Conservation (phyloP, 441 rosid species). For the Erodium moschatum region DNA sequence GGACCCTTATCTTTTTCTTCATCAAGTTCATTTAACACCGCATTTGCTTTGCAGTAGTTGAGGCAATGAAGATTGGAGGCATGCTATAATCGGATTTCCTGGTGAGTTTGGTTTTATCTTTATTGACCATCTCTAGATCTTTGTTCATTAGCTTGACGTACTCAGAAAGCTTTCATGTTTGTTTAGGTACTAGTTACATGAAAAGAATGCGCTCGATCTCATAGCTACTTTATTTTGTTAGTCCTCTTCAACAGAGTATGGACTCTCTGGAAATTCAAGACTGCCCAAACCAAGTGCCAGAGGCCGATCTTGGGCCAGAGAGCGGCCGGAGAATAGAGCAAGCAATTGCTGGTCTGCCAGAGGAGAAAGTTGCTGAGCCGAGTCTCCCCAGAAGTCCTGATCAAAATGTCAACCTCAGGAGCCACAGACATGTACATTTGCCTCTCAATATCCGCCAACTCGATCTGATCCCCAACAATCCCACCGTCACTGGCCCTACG, state of each 20-base stretch:
- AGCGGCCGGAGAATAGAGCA: slow-evolving; percentile 10
- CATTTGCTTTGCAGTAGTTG: background rate
- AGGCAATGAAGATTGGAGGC: background rate
- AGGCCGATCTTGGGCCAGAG: slow-evolving; percentile 23
- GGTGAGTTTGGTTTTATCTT: background rate
- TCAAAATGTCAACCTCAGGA: slow-evolving; percentile 4
- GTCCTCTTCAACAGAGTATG: slow-evolving; percentile 15
- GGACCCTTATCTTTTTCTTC: background rate
- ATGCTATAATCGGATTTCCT: background rate
- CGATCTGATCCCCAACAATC: background rate
- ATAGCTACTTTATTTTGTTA: slow-evolving; percentile 17
- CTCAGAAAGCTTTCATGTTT: background rate
- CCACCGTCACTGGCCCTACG: too few species aligned
- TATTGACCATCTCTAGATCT: background rate
- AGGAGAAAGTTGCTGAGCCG: slow-evolving; percentile 27
- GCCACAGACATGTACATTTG: background rate
- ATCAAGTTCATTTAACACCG: background rate
- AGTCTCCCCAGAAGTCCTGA: slow-evolving; percentile 24
- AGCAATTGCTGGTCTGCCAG: slow-evolving; percentile 20
- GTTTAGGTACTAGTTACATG: too few species aligned
- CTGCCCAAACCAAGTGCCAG: slow-evolving; percentile 22
- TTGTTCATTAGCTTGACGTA: background rate
- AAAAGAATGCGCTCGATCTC: too few species aligned
- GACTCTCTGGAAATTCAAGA: slow-evolving; percentile 23
- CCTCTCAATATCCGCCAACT: slow-evolving; percentile 2